Evolutionary conservation across 768 basidiomycete species (phyloP).

Genomic region (Auriscalpium orientale): DNA sequence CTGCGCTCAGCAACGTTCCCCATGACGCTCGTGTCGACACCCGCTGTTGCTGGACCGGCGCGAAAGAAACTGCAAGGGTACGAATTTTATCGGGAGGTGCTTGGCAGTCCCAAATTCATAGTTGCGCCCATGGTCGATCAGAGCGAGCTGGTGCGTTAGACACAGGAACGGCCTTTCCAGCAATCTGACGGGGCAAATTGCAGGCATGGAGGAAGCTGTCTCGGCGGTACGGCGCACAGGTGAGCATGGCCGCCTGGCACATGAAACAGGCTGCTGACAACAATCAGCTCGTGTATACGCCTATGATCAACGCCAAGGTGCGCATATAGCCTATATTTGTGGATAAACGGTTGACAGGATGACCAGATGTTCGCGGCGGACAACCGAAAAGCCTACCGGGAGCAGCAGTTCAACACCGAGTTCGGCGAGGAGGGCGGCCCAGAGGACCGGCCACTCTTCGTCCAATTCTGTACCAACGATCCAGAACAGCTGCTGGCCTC

Average conservation of each 20-base stretch:
- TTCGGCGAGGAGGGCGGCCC: conserved; percentile 77
- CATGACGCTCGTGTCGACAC: conserved; percentile 1
- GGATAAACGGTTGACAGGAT: too few species aligned
- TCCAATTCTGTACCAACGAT: conserved; percentile 93
- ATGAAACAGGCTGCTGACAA: too few species aligned
- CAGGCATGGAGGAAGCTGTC: conserved; percentile 89
- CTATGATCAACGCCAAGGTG: conserved; percentile 96
- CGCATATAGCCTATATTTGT: conserved; percentile 1
- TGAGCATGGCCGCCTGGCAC: conserved; percentile 22
- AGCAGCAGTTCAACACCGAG: conserved; percentile 59
- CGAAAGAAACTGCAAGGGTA: conserved; percentile 58
- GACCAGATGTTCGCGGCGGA: conserved; percentile 55
- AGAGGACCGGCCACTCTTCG: conserved; percentile 76
- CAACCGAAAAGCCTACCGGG: conserved; percentile 45
- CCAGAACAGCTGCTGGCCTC: conserved; percentile 70
- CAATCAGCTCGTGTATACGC: conserved; percentile 78
- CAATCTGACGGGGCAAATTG: neutral
- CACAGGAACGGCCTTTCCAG: neutral
- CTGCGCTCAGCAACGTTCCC: neutral
- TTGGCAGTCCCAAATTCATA: conserved; percentile 82
- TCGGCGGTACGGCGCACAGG: conserved; percentile 76
- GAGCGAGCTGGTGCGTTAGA: conserved; percentile 75
- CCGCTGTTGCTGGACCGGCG: neutral
- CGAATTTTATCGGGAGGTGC: conserved; percentile 70
- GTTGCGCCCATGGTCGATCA: conserved; percentile 99